Evolutionary conservation across 345 rosid species (phyloP).

Genomic region (Pistacia vera): DNA sequence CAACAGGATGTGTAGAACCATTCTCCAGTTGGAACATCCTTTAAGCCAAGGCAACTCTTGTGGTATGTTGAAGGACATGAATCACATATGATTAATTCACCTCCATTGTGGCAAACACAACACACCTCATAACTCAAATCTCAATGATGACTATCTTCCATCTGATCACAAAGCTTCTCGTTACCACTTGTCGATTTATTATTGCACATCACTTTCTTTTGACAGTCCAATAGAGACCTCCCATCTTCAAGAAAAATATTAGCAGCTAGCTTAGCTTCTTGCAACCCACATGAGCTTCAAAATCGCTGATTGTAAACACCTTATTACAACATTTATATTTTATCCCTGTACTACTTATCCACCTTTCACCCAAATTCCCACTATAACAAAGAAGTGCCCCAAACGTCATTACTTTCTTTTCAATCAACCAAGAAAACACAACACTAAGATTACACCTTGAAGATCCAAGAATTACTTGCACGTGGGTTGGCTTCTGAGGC

Average conservation of each 20-base stretch:
- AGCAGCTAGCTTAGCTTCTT: slow-evolving; percentile 30
- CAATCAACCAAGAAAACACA: slow-evolving; percentile 40
- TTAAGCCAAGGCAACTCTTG: slow-evolving; percentile 45
- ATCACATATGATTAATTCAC: slow-evolving; percentile 59
- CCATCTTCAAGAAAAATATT: slow-evolving; percentile 43
- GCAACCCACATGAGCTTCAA: slow-evolving; percentile 28
- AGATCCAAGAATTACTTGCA: not conserved
- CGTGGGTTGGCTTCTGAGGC: not conserved
- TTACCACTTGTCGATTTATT: slow-evolving; percentile 5
- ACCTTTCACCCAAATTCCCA: slow-evolving; percentile 33
- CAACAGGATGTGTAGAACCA: slow-evolving; percentile 89
- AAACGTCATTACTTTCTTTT: slow-evolving; percentile 28
- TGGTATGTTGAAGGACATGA: slow-evolving; percentile 55
- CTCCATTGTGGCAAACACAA: slow-evolving; percentile 48
- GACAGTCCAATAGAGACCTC: slow-evolving; percentile 50
- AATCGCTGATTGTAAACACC: slow-evolving; percentile 25
- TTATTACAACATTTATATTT: slow-evolving; percentile 32
- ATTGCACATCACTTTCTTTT: slow-evolving; percentile 23
- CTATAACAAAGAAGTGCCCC: slow-evolving; percentile 37
- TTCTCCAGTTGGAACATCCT: slow-evolving; percentile 53
- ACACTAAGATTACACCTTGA: slow-evolving; percentile 14
- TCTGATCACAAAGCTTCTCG: slow-evolving; percentile 5
- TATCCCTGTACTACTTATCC: slow-evolving; percentile 45
- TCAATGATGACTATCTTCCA: slow-evolving; percentile 6
- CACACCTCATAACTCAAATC: slow-evolving; percentile 25